A percentile compares a stretch with the other conserved stretches of the same genome.
phyloP scores from a whole-genome alignment of 2,329 filamentous ascomycete genomes.

The Xylariaceae sp. region DNA sequence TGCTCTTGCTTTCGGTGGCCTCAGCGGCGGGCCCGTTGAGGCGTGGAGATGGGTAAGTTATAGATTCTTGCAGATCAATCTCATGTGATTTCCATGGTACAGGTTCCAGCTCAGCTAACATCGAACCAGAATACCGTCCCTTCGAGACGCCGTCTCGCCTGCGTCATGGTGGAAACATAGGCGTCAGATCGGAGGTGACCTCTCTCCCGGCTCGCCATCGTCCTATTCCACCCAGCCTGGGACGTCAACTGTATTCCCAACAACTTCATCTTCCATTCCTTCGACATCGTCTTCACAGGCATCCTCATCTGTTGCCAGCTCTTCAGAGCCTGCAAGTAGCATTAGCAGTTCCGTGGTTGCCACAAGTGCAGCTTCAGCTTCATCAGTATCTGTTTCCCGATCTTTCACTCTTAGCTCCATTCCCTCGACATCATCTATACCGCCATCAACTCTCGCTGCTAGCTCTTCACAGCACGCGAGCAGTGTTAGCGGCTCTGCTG shows the following conservation, averaged over 20 bases:
- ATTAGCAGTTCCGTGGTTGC: neutral
- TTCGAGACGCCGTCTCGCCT: slow-evolving; percentile 16
- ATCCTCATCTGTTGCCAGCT: neutral
- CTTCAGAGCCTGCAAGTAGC: neutral
- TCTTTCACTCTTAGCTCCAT: neutral
- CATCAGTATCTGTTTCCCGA: neutral
- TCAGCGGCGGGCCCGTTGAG: slow-evolving; percentile 31
- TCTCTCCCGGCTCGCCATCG: neutral
- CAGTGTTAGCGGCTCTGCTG: neutral
- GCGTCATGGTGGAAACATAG: slow-evolving; percentile 1
- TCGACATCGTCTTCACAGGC: neutral
- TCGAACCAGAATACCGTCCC: slow-evolving; percentile 14
- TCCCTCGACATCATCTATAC: slow-evolving; percentile 2
- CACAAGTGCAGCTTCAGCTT: neutral
- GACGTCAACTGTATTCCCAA: slow-evolving; percentile 7
- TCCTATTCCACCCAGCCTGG: neutral
- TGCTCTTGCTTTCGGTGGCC: slow-evolving; percentile 28
- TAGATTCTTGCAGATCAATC: neutral
- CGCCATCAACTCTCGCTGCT: slow-evolving; percentile 6
- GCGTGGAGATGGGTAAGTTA: slow-evolving; percentile 24
- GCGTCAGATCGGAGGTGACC: neutral
- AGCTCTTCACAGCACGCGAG: slow-evolving; percentile 5
- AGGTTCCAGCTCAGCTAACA: slow-evolving; percentile 16
- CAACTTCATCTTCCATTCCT: neutral
- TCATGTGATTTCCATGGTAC: neutral